Percentiles rank a stretch among this genome's conserved stretches.
Evolutionary conservation across 345 rosid species (phyloP).

Genomic region (Brassica incana): DNA sequence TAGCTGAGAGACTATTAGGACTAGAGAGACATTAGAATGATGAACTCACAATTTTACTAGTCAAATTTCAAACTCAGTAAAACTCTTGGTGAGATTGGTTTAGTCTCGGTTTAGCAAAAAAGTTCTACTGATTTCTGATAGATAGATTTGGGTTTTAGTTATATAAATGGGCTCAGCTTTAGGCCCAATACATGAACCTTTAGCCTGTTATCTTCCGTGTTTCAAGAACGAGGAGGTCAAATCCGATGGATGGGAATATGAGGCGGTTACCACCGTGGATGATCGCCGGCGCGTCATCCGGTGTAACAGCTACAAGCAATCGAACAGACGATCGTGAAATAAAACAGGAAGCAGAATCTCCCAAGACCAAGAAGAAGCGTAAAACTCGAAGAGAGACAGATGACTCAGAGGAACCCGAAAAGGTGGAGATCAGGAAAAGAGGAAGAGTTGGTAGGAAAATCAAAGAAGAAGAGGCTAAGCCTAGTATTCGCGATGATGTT

Average conservation of each 20-base stretch:
- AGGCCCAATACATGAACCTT: constrained; percentile 10
- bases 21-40: no score
- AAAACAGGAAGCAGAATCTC: constrained; percentile 23
- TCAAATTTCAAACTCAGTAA: no score
- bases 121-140: no score
- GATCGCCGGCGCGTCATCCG: constrained; percentile 24
- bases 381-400: background rate
- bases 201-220: background rate
- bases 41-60: no score
- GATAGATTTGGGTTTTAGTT: background rate
- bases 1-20: background rate
- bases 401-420: constrained; percentile 1
- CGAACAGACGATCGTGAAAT: background rate
- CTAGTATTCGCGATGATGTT: background rate
- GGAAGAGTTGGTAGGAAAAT: background rate
- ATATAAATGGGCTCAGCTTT: constrained; percentile 1
- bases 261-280: constrained; percentile 44
- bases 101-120: no score
- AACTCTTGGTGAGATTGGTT: no score
- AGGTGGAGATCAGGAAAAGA: constrained; percentile 2
- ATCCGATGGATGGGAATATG: constrained; percentile 14
- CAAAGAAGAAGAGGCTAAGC: constrained; percentile 8
- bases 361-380: constrained; percentile 6
- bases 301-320: background rate
- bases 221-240: background rate